Evolutionary conservation across 805 yeast genomes (phyloP), one percentile per base, ranked within the genome.

Genomic region (Candida easanensis): DNA sequence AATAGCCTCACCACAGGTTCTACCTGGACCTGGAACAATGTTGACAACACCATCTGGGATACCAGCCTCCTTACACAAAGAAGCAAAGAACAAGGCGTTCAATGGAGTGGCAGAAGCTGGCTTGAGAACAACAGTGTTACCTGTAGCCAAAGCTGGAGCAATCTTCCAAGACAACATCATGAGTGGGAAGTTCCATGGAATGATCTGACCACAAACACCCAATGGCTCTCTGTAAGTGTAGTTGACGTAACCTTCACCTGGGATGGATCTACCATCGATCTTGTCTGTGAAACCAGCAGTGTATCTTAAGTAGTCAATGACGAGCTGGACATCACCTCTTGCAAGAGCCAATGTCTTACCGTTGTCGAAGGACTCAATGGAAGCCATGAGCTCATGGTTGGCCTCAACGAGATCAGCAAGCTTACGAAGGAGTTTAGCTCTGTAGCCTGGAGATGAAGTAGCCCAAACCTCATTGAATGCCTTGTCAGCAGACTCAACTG

Each of bases 171-270:
- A 66, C 63, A 81, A 73, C 86, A 84, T 84, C 71, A 84, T 73
- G 51, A 84, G 66, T 56, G 91, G 91, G 77, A 84, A 84, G 64
- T 84, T 84, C 90, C 90, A 84, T 62, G 91, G 90, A 50, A 84
- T 84, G 51, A 84, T 83, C 64, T 82, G 88, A 52, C 90, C 91
- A 70, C 88, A 83, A 31, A 84, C 85, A 63, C 90, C 91, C 52
- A 84, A 64, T 54, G 91, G 90, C 64, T 83, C 89, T 63, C 79
- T 79, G 60, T 76, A 72, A 43, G 86, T 79, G 69, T 74, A 84
- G 54, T 74, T 77, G 57, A 81, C 74, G 63, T 84, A 83, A 52
- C 50, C 51, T 9, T 86, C 88, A 36, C 87, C 76, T 54, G 80
- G 76, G 38, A 83, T 74, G 33, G 78, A 65, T 60, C 80, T 71